Conservation (phyloP, 108 stramenopile species). For the Cylindrotheca closterium region DNA sequence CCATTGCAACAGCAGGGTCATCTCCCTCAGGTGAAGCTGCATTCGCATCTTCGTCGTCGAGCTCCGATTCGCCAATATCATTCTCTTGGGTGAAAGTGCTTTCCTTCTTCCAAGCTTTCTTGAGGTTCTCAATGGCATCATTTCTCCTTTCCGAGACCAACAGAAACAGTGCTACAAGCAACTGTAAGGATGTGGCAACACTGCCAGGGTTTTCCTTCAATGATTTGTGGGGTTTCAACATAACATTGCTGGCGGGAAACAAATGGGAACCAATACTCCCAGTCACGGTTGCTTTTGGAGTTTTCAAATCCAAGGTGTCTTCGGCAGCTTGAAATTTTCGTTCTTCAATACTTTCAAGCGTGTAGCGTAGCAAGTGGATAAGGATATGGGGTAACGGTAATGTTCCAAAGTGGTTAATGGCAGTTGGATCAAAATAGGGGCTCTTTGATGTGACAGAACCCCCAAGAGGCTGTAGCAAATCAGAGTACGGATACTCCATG, state of each 20-base stretch:
- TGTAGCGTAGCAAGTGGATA: constrained; percentile 49
- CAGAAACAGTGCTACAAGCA: constrained; percentile 41
- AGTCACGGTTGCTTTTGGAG: constrained; percentile 11
- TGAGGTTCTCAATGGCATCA: constrained; percentile 44
- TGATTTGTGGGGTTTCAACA: constrained; percentile 11
- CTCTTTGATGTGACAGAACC: constrained; percentile 23
- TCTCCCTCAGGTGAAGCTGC: constrained; percentile 46
- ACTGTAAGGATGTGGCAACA: constrained; percentile 29
- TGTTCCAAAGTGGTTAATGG: constrained; percentile 56
- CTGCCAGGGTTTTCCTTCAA: constrained; percentile 4
- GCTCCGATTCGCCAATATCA: not conserved
- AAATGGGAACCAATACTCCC: constrained; percentile 42
- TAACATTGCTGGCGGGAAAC: constrained; percentile 21
- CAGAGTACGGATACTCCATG: constrained; percentile 18
- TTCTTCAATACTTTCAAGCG: constrained; percentile 36
- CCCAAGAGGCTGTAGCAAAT: not conserved
- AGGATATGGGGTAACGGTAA: constrained; percentile 67
- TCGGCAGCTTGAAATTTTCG: constrained; percentile 14
- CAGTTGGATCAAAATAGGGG: constrained; percentile 59
- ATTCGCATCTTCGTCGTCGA: constrained; percentile 1
- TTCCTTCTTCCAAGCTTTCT: constrained; percentile 25
- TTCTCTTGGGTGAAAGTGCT: constrained; percentile 15
- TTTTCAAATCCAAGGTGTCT: not conserved
- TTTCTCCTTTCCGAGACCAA: constrained; percentile 28
- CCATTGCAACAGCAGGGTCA: constrained; percentile 57